phyloP scores from a whole-genome alignment of 2,329 filamentous ascomycete genomes.

The Paraconiothyrium sp. region DNA sequence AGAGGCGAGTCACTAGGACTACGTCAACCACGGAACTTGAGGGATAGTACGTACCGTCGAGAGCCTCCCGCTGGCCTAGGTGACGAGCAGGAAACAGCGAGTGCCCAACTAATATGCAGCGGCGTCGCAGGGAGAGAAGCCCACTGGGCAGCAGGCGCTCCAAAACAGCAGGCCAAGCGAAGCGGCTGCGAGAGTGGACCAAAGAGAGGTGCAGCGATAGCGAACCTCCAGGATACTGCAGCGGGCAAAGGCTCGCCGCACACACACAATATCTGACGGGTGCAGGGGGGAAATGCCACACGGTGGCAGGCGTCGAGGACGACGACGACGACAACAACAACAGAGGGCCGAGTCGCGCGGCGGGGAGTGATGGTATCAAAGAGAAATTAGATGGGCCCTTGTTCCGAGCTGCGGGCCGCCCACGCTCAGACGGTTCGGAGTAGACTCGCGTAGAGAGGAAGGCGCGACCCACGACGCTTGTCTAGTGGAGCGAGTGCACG shows the following conservation, averaged over 20 bases:
- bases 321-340: slow-evolving; percentile 17
- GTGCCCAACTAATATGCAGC: slow-evolving; percentile 47
- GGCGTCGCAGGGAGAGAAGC: slow-evolving; percentile 39
- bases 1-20: slow-evolving; percentile 15
- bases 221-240: slow-evolving; percentile 30
- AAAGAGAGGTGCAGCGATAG: slow-evolving; percentile 42
- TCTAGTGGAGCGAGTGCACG: not conserved
- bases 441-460: slow-evolving; percentile 17
- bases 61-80: slow-evolving; percentile 40
- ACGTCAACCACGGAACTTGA: not conserved
- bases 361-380: slow-evolving; percentile 29
- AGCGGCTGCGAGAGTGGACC: slow-evolving; percentile 31
- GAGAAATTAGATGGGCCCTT: slow-evolving; percentile 41
- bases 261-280: slow-evolving; percentile 24
- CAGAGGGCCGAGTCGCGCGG: slow-evolving; percentile 20
- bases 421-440: slow-evolving; percentile 25
- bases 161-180: slow-evolving; percentile 38
- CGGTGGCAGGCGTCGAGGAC: slow-evolving; percentile 25
- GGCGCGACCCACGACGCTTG: slow-evolving; percentile 3
- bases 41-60: slow-evolving; percentile 29
- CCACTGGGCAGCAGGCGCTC: slow-evolving; percentile 34
- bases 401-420: slow-evolving; percentile 32
- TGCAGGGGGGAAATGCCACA: slow-evolving; percentile 30
- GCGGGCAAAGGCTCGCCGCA: slow-evolving; percentile 25
- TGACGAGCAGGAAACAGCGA: slow-evolving; percentile 36